These are phyloP conservation scores for Nyssa sinensis DNA, from an alignment of 148 eudicot genomes.

Conservation along the genomic window DNA sequence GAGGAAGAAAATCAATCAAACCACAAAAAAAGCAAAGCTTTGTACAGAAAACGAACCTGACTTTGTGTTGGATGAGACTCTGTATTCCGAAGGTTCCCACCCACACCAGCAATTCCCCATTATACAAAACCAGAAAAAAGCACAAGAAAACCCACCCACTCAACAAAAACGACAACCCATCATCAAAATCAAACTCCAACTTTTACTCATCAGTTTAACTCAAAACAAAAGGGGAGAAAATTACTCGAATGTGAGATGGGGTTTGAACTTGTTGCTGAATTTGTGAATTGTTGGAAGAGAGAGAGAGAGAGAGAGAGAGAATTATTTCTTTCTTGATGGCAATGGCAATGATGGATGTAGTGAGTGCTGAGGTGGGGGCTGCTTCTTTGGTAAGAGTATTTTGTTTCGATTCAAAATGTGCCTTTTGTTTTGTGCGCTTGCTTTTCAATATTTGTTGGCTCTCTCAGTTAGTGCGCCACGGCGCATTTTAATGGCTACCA, in stretches of 20 bases:
- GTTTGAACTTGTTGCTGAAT: too few species aligned
- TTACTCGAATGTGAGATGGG: background rate
- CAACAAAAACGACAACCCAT: slow-evolving; percentile 10
- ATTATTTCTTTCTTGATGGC: slow-evolving; percentile 25
- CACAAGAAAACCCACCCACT: background rate
- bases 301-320: too few species aligned
- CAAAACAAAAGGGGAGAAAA: background rate
- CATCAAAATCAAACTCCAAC: slow-evolving; percentile 4
- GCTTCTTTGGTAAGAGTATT: slow-evolving; percentile 1
- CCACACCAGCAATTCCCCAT: slow-evolving; percentile 79
- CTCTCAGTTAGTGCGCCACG: background rate
- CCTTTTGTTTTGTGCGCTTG: background rate
- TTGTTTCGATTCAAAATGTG: background rate
- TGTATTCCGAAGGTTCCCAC: slow-evolving; percentile 41
- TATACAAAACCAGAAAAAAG: slow-evolving; percentile 6
- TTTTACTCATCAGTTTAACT: background rate
- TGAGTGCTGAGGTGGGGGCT: slow-evolving; percentile 18
- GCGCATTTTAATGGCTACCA: background rate
- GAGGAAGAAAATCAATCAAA: background rate
- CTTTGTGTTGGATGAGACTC: slow-evolving; percentile 55
- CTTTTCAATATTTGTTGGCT: background rate
- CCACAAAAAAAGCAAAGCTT: background rate
- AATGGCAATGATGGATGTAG: too few species aligned
- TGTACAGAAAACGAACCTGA: slow-evolving; percentile 44
- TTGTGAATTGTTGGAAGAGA: too few species aligned